These are phyloP conservation scores for Nemania sp. DNA, from an alignment of 2,329 filamentous ascomycete species.

Conservation along the genomic window DNA sequence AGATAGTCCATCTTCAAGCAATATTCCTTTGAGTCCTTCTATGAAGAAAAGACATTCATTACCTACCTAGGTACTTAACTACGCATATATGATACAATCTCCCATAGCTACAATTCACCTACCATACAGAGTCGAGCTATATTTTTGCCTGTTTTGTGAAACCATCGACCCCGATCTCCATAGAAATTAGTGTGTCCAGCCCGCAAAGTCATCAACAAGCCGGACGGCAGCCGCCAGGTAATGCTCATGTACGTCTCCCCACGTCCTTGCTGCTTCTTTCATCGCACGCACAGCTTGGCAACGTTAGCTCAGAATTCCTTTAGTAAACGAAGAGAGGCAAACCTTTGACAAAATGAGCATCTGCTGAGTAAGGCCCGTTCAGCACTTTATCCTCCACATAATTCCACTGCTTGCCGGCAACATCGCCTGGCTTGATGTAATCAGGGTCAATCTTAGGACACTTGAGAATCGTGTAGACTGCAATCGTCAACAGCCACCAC, in stretches of 20 bases:
- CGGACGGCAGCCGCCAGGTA: conserved; percentile 71
- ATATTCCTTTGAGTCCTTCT: too few species aligned
- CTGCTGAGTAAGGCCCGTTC: conserved; percentile 66
- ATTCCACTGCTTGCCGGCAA: conserved; percentile 72
- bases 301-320: conserved; percentile 19
- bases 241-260: conserved; percentile 68
- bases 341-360: conserved; percentile 88
- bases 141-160: neutral
- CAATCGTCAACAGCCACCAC: conserved; percentile 86
- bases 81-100: too few species aligned
- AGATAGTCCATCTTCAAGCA: too few species aligned
- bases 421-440: conserved; percentile 60
- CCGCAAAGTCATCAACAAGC: conserved; percentile 73
- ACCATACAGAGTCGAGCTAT: neutral
- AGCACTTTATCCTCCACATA: conserved; percentile 74
- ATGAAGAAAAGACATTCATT: too few species aligned
- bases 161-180: too few species aligned
- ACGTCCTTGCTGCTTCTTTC: conserved; percentile 72
- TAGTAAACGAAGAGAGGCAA: conserved; percentile 32
- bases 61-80: too few species aligned
- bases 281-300: conserved; percentile 68
- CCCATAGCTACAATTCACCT: too few species aligned
- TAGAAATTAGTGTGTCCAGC: conserved; percentile 57
- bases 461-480: conserved; percentile 74
- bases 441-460: conserved; percentile 73